phyloP scores from a whole-genome alignment of 73 alveolate species.

The Blepharisma stoltei region DNA sequence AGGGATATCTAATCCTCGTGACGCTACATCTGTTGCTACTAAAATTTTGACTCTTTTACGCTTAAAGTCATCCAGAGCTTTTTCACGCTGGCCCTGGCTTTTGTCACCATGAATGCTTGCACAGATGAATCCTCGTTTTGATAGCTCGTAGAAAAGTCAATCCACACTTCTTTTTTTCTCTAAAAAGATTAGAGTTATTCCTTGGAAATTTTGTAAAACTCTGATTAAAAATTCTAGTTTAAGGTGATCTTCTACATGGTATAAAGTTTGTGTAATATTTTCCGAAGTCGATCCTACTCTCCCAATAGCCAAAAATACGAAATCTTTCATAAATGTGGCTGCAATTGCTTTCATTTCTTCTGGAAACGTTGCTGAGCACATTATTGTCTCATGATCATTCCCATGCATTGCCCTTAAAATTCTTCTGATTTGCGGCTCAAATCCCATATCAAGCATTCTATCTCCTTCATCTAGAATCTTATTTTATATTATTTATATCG shows the following conservation, averaged over 20 bases:
- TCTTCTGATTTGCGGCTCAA: constrained; percentile 69
- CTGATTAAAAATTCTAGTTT: neutral
- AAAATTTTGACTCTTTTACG: constrained; percentile 86
- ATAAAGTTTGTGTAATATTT: constrained; percentile 40
- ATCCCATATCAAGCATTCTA: constrained; percentile 89
- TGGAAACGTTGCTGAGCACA: constrained; percentile 88
- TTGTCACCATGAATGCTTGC: constrained; percentile 77
- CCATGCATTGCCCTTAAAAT: constrained; percentile 32
- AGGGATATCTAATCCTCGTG: constrained; percentile 98
- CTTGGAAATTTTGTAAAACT: neutral
- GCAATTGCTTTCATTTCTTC: constrained; percentile 68
- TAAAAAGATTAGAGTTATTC: constrained; percentile 49
- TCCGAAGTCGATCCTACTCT: constrained; percentile 62
- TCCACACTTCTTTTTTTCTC: constrained; percentile 73
- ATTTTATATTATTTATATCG: no score
- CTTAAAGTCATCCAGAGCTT: constrained; percentile 83
- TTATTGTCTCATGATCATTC: constrained; percentile 46
- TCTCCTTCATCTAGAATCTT: constrained; percentile 93
- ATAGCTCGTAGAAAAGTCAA: constrained; percentile 38
- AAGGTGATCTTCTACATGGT: constrained; percentile 31
- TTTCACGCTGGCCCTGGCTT: constrained; percentile 71
- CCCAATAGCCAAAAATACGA: constrained; percentile 59
- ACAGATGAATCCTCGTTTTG: neutral
- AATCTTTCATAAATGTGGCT: constrained; percentile 64
- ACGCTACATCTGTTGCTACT: constrained; percentile 99